Conservation (phyloP, 352 stramenopile genomes). For the Saprolegnia diclina region DNA sequence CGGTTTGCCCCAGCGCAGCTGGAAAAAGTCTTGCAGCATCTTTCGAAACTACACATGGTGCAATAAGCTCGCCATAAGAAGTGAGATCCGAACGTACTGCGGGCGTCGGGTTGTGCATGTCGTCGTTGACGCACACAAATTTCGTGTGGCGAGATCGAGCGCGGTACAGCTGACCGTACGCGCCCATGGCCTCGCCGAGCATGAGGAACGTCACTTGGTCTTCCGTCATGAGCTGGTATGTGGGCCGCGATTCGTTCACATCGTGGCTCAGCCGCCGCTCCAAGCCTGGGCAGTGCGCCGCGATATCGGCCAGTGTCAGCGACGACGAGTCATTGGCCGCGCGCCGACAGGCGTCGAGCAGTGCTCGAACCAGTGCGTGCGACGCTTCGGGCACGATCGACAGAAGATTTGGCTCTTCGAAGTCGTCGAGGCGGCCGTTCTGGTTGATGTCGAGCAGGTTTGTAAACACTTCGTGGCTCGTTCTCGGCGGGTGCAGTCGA, state of each 20-base stretch:
- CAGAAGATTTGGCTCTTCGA: conserved; percentile 86
- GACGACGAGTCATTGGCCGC: not conserved
- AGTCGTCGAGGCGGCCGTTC: conserved; percentile 85
- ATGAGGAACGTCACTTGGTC: conserved; percentile 90
- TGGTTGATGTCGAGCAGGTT: conserved; percentile 88
- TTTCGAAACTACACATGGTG: conserved; percentile 28
- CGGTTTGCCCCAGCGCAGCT: conserved; percentile 87
- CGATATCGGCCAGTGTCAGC: not conserved
- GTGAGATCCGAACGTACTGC: conserved; percentile 36
- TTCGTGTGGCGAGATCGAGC: conserved; percentile 88
- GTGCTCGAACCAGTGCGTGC: conserved; percentile 54
- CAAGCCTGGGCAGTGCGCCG: conserved; percentile 23
- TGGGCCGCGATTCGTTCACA: conserved; percentile 33
- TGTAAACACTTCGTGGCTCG: conserved; percentile 69
- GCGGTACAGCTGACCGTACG: conserved; percentile 88
- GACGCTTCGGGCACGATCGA: conserved; percentile 45
- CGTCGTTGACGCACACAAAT: conserved; percentile 96
- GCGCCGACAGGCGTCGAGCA: conserved; percentile 34
- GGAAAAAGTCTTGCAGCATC: conserved; percentile 88
- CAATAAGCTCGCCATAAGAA: not conserved
- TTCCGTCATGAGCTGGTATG: conserved; percentile 59
- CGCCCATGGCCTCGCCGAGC: conserved; percentile 85
- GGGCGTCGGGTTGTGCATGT: conserved; percentile 85
- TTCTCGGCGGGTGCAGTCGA: conserved; percentile 56
- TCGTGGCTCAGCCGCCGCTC: conserved; percentile 56